phyloP scores from a whole-genome alignment of 1,139 yeast species.

The Protomyces lactucae-debilis region DNA sequence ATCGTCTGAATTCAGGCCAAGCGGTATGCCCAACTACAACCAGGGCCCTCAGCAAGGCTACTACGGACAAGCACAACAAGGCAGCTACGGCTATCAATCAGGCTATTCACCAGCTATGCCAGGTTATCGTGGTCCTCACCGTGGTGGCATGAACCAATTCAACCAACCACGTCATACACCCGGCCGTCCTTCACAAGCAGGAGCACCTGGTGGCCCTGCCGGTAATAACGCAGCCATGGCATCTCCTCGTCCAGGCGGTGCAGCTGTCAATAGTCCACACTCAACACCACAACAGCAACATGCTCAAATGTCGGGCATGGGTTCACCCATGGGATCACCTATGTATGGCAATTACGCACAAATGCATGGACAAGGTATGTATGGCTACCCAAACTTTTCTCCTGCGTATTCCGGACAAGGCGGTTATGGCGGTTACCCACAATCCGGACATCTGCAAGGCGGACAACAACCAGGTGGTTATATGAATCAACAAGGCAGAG shows the following conservation, averaged over 20 bases:
- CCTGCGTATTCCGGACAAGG: not conserved
- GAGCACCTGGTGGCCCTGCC: not conserved
- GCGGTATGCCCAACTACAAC: slow-evolving; percentile 1
- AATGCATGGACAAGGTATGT: slow-evolving; percentile 3
- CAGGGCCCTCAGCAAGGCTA: not conserved
- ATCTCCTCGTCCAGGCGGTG: not conserved
- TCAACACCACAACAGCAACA: slow-evolving; percentile 13
- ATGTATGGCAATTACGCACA: slow-evolving; percentile 7
- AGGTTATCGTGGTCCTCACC: slow-evolving; percentile 1
- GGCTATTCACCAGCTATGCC: slow-evolving; percentile 20
- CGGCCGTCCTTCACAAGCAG: not conserved
- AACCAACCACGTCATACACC: not conserved
- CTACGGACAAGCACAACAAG: not conserved
- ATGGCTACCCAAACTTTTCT: not conserved
- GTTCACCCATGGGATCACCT: slow-evolving; percentile 16
- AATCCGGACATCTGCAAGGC: slow-evolving; percentile 8
- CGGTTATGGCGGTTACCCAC: slow-evolving; percentile 5
- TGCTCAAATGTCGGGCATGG: not conserved
- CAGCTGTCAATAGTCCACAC: slow-evolving; percentile 4
- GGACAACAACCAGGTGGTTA: slow-evolving; percentile 1
- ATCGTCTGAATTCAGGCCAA: slow-evolving; percentile 15
- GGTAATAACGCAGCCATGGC: slow-evolving; percentile 1
- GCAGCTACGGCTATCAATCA: not conserved
- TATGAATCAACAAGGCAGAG: not conserved
- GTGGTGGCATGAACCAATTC: slow-evolving; percentile 13